Percentiles rank a stretch among this genome's conserved stretches.
phyloP scores from a whole-genome alignment of 805 yeast species.

The Kregervanrija delftensis region DNA sequence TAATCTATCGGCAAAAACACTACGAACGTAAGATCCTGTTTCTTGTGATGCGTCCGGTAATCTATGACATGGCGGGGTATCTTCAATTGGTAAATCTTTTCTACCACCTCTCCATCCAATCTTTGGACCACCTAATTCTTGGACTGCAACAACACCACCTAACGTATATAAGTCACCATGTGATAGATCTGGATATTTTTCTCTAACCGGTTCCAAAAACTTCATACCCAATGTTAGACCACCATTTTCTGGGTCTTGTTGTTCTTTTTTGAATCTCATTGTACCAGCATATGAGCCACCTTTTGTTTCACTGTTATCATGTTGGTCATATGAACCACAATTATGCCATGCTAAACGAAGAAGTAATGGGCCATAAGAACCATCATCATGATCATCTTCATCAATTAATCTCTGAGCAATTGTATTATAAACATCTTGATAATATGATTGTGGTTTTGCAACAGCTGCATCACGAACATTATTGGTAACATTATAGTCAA shows the following conservation, averaged over 20 bases:
- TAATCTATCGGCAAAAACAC: conserved; percentile 36
- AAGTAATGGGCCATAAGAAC: conserved; percentile 45
- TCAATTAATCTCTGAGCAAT: conserved; percentile 59
- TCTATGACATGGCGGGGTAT: conserved; percentile 41
- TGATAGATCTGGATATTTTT: conserved; percentile 52
- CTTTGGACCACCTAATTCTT: conserved; percentile 59
- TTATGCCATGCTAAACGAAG: conserved; percentile 46
- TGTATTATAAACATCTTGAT: conserved; percentile 62
- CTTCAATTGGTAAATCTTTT: conserved; percentile 26
- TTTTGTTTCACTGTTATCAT: conserved; percentile 32
- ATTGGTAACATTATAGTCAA: conserved; percentile 18
- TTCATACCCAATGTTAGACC: conserved; percentile 49
- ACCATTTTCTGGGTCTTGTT: conserved; percentile 41
- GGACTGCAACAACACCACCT: conserved; percentile 61
- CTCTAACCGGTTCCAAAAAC: conserved; percentile 48
- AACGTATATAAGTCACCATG: conserved; percentile 68
- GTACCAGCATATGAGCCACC: conserved; percentile 50
- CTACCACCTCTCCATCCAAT: conserved; percentile 53
- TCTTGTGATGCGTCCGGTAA: conserved; percentile 44
- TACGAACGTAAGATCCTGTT: conserved; percentile 36
- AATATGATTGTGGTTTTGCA: conserved; percentile 41
- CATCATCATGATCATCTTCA: conserved; percentile 52
- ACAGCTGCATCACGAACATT: conserved; percentile 29
- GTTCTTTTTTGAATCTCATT: conserved; percentile 45
- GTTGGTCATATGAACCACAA: conserved; percentile 40